Conservation (phyloP, 1,139 yeast species). For the Ashbya aceris region DNA sequence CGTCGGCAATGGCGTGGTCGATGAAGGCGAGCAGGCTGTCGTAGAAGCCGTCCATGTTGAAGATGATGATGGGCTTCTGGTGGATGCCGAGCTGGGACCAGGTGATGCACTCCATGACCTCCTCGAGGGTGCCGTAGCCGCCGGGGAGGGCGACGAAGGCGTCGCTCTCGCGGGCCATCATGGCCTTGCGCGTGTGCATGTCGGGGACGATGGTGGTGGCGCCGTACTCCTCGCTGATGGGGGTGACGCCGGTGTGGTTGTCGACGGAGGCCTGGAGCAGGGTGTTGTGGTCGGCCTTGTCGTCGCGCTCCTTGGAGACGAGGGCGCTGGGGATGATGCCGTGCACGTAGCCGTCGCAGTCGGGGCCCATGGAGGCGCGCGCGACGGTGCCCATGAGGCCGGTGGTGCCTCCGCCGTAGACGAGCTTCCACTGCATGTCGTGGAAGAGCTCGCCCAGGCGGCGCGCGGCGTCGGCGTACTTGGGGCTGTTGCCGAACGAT, state of each 20-base stretch:
- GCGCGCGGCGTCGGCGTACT: conserved; percentile 46
- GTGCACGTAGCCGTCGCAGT: conserved; percentile 65
- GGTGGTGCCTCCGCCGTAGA: conserved; percentile 84
- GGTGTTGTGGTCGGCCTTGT: conserved; percentile 31
- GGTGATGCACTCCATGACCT: conserved; percentile 80
- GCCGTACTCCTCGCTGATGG: conserved; percentile 63
- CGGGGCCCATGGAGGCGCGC: conserved; percentile 46
- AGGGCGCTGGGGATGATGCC: conserved; percentile 83
- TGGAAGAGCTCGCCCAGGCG: conserved; percentile 55
- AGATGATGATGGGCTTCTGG: conserved; percentile 65
- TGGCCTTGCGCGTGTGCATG: conserved; percentile 81
- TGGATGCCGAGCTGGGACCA: conserved; percentile 89
- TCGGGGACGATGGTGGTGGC: conserved; percentile 73
- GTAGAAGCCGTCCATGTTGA: conserved; percentile 73
- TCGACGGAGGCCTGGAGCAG: conserved; percentile 37
- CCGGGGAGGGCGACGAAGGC: conserved; percentile 90
- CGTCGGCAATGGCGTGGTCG: conserved; percentile 45
- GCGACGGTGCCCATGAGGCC: conserved; percentile 86
- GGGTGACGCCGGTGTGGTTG: conserved; percentile 50
- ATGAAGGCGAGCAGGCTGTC: conserved; percentile 59
- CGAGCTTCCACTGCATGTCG: conserved; percentile 58
- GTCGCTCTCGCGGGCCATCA: conserved; percentile 82
- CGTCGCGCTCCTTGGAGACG: conserved; percentile 56
- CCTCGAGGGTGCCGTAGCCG: conserved; percentile 87
- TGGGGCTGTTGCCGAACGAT: conserved; percentile 52